A percentile compares a stretch with the other conserved stretches of the same genome.
Conservation (phyloP, 1,139 yeast genomes). For the Lodderomyces orthopsilosis region DNA sequence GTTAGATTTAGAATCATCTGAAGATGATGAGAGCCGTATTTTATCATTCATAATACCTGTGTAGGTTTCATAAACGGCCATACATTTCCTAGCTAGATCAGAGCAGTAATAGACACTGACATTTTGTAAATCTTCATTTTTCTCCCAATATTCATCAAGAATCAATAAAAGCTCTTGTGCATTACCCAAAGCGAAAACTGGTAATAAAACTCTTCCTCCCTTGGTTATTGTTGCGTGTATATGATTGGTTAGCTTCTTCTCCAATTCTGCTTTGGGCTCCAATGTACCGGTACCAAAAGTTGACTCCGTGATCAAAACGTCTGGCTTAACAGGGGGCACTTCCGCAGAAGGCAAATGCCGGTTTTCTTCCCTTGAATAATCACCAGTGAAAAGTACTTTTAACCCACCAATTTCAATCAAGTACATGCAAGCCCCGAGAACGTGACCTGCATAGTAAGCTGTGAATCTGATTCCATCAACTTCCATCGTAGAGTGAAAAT, state of each 20-base stretch:
- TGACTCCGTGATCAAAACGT: constrained; percentile 87
- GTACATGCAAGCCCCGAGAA: constrained; percentile 97
- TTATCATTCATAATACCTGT: constrained; percentile 96
- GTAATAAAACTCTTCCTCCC: constrained; percentile 91
- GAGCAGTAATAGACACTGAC: constrained; percentile 90
- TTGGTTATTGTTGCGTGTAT: constrained; percentile 81
- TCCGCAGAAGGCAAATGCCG: constrained; percentile 95
- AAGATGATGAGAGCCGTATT: constrained; percentile 64
- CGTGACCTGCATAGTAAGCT: constrained; percentile 99
- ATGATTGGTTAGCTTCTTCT: constrained; percentile 70
- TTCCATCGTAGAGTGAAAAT: constrained; percentile 92
- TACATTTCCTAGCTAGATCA: constrained; percentile 88
- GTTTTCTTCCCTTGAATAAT: constrained; percentile 91
- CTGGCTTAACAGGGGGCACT: constrained; percentile 86
- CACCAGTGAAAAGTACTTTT: constrained; percentile 89
- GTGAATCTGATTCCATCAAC: constrained; percentile 93
- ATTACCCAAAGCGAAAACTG: constrained; percentile 94
- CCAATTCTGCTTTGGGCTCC: constrained; percentile 85
- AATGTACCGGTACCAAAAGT: constrained; percentile 98
- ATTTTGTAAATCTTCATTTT: constrained; percentile 76
- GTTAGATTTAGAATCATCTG: constrained; percentile 43
- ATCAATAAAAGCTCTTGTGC: constrained; percentile 91
- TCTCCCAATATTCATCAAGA: constrained; percentile 91
- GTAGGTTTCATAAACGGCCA: constrained; percentile 96
- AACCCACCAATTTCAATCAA: constrained; percentile 92